These are phyloP conservation scores for Globisporangium paddicum DNA, from an alignment of 352 stramenopile genomes.

Conservation along the genomic window DNA sequence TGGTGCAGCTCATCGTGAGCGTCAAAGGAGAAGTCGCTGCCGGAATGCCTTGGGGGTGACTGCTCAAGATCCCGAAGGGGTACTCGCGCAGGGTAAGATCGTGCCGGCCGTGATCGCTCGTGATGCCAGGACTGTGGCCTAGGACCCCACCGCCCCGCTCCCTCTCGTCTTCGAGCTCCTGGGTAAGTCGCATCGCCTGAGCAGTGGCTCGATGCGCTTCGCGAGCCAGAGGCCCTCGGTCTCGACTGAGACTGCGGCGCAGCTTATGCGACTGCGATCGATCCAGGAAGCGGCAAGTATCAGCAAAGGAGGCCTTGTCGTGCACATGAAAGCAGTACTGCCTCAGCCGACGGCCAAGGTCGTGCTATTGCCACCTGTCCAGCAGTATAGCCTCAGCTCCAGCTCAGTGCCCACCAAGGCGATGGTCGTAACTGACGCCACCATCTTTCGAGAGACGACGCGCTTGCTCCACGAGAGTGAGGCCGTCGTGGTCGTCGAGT, in stretches of 20 bases:
- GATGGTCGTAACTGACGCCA: background rate
- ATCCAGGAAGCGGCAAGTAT: too few relatives aligned
- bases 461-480: background rate
- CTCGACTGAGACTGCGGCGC: too few relatives aligned
- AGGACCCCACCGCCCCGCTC: background rate
- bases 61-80: too few relatives aligned
- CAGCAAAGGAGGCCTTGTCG: too few relatives aligned
- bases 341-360: background rate
- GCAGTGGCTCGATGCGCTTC: background rate
- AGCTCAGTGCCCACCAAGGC: too few relatives aligned
- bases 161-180: background rate
- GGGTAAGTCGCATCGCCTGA: background rate
- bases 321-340: background rate
- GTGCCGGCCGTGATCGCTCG: background rate
- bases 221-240: too few relatives aligned
- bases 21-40: too few relatives aligned
- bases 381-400: too few relatives aligned
- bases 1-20: too few relatives aligned
- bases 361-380: too few relatives aligned
- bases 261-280: too few relatives aligned
- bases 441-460: background rate
- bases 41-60: too few relatives aligned
- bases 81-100: background rate
- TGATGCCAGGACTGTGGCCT: background rate
- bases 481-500: conserved; percentile 15